Base-by-base conservation (phyloP, 2,329 filamentous ascomycete genomes). In the Fusarium protoensiforme region DNA sequence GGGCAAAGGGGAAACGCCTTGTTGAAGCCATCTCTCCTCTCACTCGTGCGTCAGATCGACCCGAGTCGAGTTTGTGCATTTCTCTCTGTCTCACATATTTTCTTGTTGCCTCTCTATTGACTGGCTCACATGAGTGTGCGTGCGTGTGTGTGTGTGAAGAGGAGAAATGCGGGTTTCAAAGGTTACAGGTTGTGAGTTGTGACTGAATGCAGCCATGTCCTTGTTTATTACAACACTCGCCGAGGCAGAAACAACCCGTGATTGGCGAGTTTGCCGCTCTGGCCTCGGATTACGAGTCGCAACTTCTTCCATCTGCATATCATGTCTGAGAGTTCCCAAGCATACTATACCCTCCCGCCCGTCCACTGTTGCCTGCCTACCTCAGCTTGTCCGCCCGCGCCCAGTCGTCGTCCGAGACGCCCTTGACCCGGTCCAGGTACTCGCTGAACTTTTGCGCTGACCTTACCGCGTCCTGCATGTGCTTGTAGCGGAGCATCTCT, bases 201-300 rank as follows among this genome's bases (percentile, higher is more conserved):
- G 57, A 65, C 43, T 48, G 22, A 18, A 63, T 27, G 7, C 18
- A 56, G 60, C 38, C 62, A 33, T 59, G 43, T 67, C 60, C 59
- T 54, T 67, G 63, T 64, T 57, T n/a, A 58, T 57, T 68, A 59
- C 67, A 36, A 35, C 33, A 54, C 20, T 33, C 27, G 7, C 56
- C 63, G 59, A 57, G 56, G 56, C 56, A 48, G 53, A 48, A 48
- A 27, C 58, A 27, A 54, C 56, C 41, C 24, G 16, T 68, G 67
- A 73, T 74, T 71, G 71, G 64, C 60, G 58, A 65, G 35, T 31
- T 60, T 72, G 48, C 57, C 61, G 58, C 67, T 53, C 29, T n/a
- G 27, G 33, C 33, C 31, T 65, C 38, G 13, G 20, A 46, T 24
- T 46, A 20, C 20, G 20, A 36, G 10, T 36, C 13, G 33, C 33